Percentiles rank a stretch among this genome's conserved stretches.
Conservation (phyloP, 23 red algal genomes). For the Pyropia yezoensis region DNA sequence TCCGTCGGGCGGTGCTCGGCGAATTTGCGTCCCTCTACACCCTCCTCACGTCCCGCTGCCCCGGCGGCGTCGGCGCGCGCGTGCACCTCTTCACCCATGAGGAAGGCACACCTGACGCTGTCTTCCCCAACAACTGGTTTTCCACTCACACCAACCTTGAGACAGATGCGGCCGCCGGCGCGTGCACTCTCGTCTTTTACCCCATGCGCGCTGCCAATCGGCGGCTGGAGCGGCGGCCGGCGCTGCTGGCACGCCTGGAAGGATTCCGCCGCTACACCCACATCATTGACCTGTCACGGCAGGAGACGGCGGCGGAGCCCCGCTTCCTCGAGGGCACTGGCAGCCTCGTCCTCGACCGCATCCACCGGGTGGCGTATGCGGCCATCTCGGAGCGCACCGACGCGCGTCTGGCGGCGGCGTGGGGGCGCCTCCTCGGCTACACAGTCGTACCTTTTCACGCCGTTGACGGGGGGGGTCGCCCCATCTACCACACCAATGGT, state of each 20-base stretch:
- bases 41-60: conserved; percentile 13
- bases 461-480: conserved; percentile 38
- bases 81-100: conserved; percentile 94
- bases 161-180: conserved; percentile 52
- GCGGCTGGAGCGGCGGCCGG: conserved; percentile 71
- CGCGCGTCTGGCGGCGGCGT: conserved; percentile 43
- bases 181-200: conserved; percentile 82
- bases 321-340: conserved; percentile 91
- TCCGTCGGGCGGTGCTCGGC: conserved; percentile 33
- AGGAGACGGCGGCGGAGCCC: conserved; percentile 49
- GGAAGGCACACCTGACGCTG: conserved; percentile 79
- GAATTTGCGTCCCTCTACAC: conserved; percentile 70
- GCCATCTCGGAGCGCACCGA: conserved; percentile 68
- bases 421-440: conserved; percentile 86
- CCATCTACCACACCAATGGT: conserved; percentile 94
- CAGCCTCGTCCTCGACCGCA: conserved; percentile 73
- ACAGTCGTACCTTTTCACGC: conserved; percentile 63
- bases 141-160: conserved; percentile 73
- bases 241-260: conserved; percentile 67
- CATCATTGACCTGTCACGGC: conserved; percentile 66
- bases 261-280: conserved; percentile 65
- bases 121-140: conserved; percentile 98
- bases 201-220: conserved; percentile 82
- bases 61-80: conserved; percentile 47
- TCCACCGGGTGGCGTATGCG: conserved; percentile 71